A percentile compares a stretch with the other conserved stretches of the same genome.
These are phyloP conservation scores for Taiozyma onychis DNA, from an alignment of 1,139 yeast species.

Conservation along the genomic window DNA sequence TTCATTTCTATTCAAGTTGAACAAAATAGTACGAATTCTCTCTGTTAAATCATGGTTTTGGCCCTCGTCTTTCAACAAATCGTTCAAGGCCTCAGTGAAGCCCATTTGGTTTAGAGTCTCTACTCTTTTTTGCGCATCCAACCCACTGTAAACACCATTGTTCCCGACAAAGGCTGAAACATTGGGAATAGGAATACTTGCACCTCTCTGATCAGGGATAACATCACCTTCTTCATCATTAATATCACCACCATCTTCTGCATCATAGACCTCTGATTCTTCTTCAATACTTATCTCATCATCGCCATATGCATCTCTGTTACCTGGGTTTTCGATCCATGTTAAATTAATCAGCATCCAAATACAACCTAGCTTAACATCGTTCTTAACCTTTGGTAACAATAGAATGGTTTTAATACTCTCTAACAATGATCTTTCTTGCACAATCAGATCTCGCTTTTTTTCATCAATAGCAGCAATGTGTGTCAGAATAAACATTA, in stretches of 20 bases:
- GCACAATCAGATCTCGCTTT: constrained; percentile 40
- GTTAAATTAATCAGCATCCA: constrained; percentile 58
- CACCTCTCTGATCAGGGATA: constrained; percentile 17
- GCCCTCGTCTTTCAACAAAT: constrained; percentile 26
- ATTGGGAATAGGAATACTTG: constrained; percentile 3
- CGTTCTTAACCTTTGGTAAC: constrained; percentile 30
- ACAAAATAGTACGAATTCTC: constrained; percentile 42
- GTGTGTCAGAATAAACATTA: constrained; percentile 51
- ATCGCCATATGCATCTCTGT: constrained; percentile 22
- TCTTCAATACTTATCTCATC: constrained; percentile 7
- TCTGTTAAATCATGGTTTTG: constrained; percentile 39
- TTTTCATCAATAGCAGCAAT: constrained; percentile 49
- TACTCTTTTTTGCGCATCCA: constrained; percentile 8
- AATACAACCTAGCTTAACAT: constrained; percentile 46
- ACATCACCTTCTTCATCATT: constrained; percentile 19
- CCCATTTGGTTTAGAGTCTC: constrained; percentile 14
- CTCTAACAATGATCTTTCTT: constrained; percentile 35
- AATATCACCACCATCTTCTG: constrained; percentile 4
- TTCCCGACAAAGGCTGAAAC: background rate
- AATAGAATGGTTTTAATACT: constrained; percentile 30
- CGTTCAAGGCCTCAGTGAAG: constrained; percentile 23
- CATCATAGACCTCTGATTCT: constrained; percentile 7
- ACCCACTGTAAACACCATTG: background rate
- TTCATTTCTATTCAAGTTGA: constrained; percentile 13
- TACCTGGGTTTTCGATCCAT: constrained; percentile 37